phyloP scores from a whole-genome alignment of 495 filamentous ascomycete genomes.

The Lichenothelia convexa region DNA sequence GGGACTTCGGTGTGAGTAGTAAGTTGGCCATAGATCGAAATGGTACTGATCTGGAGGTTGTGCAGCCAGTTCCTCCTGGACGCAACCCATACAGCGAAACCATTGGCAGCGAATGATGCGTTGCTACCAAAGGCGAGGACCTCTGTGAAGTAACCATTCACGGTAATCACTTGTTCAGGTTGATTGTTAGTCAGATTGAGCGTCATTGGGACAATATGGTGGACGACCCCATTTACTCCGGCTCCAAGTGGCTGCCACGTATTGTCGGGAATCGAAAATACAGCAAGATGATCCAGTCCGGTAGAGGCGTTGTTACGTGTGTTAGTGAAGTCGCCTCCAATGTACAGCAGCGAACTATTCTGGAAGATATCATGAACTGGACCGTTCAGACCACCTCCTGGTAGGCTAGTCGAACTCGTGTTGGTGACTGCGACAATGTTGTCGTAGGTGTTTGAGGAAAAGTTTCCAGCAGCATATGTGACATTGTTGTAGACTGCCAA shows the following conservation, averaged over 20 bases:
- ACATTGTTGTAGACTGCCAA: slow-evolving; percentile 38
- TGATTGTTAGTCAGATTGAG: slow-evolving; percentile 57
- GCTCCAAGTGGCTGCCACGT: slow-evolving; percentile 66
- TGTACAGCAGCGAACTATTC: slow-evolving; percentile 48
- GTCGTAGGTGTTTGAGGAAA: slow-evolving; percentile 41
- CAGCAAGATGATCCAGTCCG: slow-evolving; percentile 54
- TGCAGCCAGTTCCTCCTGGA: slow-evolving; percentile 76
- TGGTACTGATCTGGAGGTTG: slow-evolving; percentile 49
- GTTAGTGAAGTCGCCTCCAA: slow-evolving; percentile 72
- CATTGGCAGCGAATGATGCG: slow-evolving; percentile 38
- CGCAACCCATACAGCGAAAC: slow-evolving; percentile 90
- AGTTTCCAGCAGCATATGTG: slow-evolving; percentile 72
- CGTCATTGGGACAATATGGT: slow-evolving; percentile 50
- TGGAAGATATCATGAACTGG: slow-evolving; percentile 51
- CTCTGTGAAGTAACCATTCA: slow-evolving; percentile 66
- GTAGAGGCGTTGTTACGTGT: slow-evolving; percentile 39
- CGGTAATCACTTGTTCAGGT: slow-evolving; percentile 52
- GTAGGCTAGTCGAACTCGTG: slow-evolving; percentile 38
- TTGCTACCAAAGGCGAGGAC: slow-evolving; percentile 48
- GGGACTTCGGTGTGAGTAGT: slow-evolving; percentile 46
- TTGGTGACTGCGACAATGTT: slow-evolving; percentile 63
- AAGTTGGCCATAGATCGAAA: slow-evolving; percentile 50
- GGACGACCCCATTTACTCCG: slow-evolving; percentile 69
- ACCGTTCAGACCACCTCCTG: slow-evolving; percentile 65
- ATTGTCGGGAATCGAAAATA: slow-evolving; percentile 49